Evolutionary conservation across 1,284 basidiomycete species (phyloP).

Genomic region (Vanrija humicola): DNA sequence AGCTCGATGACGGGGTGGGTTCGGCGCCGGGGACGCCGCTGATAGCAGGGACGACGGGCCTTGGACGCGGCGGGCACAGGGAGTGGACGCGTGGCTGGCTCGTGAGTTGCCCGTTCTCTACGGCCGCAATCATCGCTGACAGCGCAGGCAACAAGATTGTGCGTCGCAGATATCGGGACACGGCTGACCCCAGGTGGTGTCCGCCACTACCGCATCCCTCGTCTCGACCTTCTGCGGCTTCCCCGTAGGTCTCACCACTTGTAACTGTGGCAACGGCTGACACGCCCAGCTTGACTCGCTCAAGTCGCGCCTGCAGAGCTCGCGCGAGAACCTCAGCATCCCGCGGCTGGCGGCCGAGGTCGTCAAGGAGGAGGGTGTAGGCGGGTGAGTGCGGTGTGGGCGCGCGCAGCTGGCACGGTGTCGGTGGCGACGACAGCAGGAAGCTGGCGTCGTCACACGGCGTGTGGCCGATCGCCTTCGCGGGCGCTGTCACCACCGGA

Average conservation of each 20-base stretch:
- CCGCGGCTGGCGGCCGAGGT: conserved; percentile 61
- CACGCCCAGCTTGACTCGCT: conserved; percentile 68
- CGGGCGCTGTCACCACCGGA: too few species aligned
- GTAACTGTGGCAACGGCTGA: background rate
- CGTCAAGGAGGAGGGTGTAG: conserved; percentile 83
- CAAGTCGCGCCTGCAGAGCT: conserved; percentile 85
- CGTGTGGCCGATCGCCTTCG: too few species aligned
- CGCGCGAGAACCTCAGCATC: conserved; percentile 68
- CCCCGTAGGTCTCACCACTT: conserved; percentile 42
- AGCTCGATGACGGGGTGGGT: too few species aligned
- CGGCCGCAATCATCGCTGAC: conserved; percentile 1
- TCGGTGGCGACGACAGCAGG: too few species aligned
- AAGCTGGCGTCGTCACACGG: too few species aligned
- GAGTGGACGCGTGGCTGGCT: conserved; percentile 31
- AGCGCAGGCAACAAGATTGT: conserved; percentile 38
- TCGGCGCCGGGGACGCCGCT: conserved; percentile 13
- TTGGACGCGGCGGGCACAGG: conserved; percentile 25
- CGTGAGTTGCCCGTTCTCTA: conserved; percentile 22
- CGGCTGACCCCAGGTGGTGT: conserved; percentile 31
- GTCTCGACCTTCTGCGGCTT: conserved; percentile 50
- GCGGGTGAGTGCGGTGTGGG: conserved; percentile 60
- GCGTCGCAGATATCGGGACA: conserved; percentile 4
- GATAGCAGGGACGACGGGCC: conserved; percentile 17
- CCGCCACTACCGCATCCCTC: conserved; percentile 48
- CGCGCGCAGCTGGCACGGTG: too few species aligned